Evolutionary conservation across 2,329 filamentous ascomycete genomes (phyloP), one percentile per base, ranked within the genome.

Genomic region (Thielaviopsis ethacetica): DNA sequence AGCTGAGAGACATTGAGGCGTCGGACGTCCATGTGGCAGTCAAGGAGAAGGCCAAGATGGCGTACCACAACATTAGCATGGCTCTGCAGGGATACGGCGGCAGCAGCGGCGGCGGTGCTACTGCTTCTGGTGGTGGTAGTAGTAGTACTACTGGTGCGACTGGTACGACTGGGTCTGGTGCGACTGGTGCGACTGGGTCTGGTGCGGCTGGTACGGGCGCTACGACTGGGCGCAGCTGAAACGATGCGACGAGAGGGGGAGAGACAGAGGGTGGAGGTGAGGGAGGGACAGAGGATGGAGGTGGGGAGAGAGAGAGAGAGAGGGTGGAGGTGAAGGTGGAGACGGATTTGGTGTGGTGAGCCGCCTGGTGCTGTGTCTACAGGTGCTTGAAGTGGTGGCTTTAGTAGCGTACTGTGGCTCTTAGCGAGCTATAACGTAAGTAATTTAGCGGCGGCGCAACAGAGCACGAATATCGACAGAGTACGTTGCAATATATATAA

Each of bases 11-110:
- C 62, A 71, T 89, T 66, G 72, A 73, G 64, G 71, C 81, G 67
- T 71, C 80, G 62, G 91, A 97, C 70, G 70, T 75, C 1, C 88
- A 94, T 66, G 70, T 93, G 60, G 88, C 95, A 69, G 86, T 95
- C 22, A 76, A 85, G 57, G 89, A 97, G 73, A 75, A 89, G 63
- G 88, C 88, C 1, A 95, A 91, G 73, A 84, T 82, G 51, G 90
- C 88, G 5, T 47, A 17, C 26, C 12, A 27, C 34, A 27, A 57
- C 24, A 30, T 57, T 3, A 19, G 21, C 5, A 17, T 15, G 5
- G 55, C 27, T 22, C 12, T 51, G 19, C n/a, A 49, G 17, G 44
- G 44, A 12, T 49, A 5, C n/a, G 38, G 38, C 15, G 38, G 38
- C 30, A 12, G 0, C n/a, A 15, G 38, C 15, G 38, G 38, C 83